Conservation (phyloP, 768 basidiomycete species). For the Phylloporus arenicola region DNA sequence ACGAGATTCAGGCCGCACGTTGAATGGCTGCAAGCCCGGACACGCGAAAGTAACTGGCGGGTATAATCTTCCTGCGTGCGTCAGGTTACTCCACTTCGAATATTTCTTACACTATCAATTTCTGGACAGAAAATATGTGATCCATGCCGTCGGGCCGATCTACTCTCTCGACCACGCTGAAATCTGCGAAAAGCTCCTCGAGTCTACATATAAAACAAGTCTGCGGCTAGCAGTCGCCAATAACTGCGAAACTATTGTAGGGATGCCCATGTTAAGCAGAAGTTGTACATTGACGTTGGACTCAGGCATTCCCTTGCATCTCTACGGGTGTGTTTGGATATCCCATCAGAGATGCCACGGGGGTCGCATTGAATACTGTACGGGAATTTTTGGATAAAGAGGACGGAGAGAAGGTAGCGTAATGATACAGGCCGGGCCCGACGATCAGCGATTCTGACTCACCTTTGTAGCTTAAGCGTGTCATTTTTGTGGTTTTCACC, state of each 20-base stretch:
- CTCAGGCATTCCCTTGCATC: constrained; percentile 73
- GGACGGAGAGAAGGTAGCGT: constrained; percentile 37
- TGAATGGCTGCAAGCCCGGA: constrained; percentile 68
- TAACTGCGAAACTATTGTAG: constrained; percentile 58
- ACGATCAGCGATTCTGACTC: neutral
- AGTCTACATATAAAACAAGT: constrained; percentile 64
- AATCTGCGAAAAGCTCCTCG: constrained; percentile 47
- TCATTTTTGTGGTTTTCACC: constrained; percentile 71
- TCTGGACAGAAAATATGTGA: constrained; percentile 53
- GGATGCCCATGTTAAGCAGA: neutral
- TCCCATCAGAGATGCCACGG: constrained; percentile 67
- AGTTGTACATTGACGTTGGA: neutral
- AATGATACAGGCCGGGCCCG: neutral
- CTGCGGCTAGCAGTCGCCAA: constrained; percentile 58
- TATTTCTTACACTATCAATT: neutral
- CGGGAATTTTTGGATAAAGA: constrained; percentile 55
- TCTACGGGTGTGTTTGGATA: constrained; percentile 80
- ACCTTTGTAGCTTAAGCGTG: constrained; percentile 50
- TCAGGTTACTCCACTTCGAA: neutral
- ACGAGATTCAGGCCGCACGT: constrained; percentile 58
- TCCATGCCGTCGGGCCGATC: constrained; percentile 79
- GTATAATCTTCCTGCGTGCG: no score
- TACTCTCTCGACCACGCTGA: constrained; percentile 39
- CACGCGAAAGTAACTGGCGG: constrained; percentile 76
- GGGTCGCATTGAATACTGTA: constrained; percentile 57